Evolutionary conservation across 345 rosid species (phyloP).

Genomic region (Bruguiera parviflora): DNA sequence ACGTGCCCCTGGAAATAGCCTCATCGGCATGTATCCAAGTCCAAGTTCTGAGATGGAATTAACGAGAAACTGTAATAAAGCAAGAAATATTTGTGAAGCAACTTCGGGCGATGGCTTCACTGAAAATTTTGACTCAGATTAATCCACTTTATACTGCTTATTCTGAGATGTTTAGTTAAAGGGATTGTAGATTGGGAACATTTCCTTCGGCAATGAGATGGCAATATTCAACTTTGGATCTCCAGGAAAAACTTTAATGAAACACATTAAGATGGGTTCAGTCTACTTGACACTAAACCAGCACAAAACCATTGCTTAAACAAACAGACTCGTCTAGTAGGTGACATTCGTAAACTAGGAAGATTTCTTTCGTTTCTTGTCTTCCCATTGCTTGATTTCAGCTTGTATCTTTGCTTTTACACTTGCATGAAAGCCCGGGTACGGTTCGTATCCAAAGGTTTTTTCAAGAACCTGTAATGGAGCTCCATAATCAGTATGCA

Average conservation of each 20-base stretch:
- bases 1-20: constrained; percentile 39
- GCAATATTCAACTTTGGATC: neutral
- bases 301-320: neutral
- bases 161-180: no score
- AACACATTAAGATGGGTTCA: no score
- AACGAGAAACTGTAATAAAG: no score
- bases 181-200: neutral
- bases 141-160: no score
- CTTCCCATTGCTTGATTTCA: constrained; percentile 23
- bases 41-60: neutral
- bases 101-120: constrained; percentile 24
- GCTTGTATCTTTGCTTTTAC: constrained; percentile 1
- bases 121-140: neutral
- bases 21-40: constrained; percentile 1
- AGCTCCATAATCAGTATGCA: neutral
- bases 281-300: no score
- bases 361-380: constrained; percentile 13
- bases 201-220: neutral
- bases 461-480: neutral
- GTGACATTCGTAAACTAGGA: constrained; percentile 6
- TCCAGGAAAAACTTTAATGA: neutral
- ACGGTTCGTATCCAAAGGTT: neutral
- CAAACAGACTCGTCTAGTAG: neutral
- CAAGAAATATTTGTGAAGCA: constrained; percentile 34
- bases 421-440: neutral